Evolutionary conservation across 2,329 filamentous ascomycete genomes (phyloP).

Genomic region (Teratosphaeria viscida): DNA sequence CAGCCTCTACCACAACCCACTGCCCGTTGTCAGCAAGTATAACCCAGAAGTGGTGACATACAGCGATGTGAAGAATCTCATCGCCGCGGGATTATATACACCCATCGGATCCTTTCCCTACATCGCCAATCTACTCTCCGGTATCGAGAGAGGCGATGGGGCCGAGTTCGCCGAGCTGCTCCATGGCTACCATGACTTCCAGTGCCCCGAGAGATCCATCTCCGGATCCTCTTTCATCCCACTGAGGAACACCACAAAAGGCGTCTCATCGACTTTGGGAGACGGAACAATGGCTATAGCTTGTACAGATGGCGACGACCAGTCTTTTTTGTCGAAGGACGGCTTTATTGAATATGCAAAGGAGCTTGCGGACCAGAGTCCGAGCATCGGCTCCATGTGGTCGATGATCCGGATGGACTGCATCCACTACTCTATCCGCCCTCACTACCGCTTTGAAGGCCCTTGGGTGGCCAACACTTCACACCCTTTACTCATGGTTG

Average conservation of each 20-base stretch:
- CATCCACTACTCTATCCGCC: slow-evolving; percentile 27
- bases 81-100: slow-evolving; percentile 29
- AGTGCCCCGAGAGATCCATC: slow-evolving; percentile 1
- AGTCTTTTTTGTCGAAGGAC: slow-evolving; percentile 13
- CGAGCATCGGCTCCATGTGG: slow-evolving; percentile 30
- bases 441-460: slow-evolving; percentile 25
- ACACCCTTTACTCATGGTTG: slow-evolving; percentile 22
- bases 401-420: slow-evolving; percentile 26
- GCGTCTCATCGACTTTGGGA: neutral
- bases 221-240: slow-evolving; percentile 1
- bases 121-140: slow-evolving; percentile 26
- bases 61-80: slow-evolving; percentile 27
- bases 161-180: slow-evolving; percentile 20
- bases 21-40: slow-evolving; percentile 24
- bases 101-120: slow-evolving; percentile 26
- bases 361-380: slow-evolving; percentile 24
- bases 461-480: slow-evolving; percentile 18
- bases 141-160: slow-evolving; percentile 25
- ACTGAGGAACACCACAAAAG: slow-evolving; percentile 3
- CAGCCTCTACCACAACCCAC: slow-evolving; percentile 31
- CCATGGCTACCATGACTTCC: slow-evolving; percentile 6
- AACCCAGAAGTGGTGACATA: slow-evolving; percentile 31
- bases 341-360: slow-evolving; percentile 27
- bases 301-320: slow-evolving; percentile 32
- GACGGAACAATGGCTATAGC: slow-evolving; percentile 25